Percentiles rank a stretch among this genome's conserved stretches.
phyloP scores from a whole-genome alignment of 2,329 filamentous ascomycete species.

The Emydomyces testavorans region DNA sequence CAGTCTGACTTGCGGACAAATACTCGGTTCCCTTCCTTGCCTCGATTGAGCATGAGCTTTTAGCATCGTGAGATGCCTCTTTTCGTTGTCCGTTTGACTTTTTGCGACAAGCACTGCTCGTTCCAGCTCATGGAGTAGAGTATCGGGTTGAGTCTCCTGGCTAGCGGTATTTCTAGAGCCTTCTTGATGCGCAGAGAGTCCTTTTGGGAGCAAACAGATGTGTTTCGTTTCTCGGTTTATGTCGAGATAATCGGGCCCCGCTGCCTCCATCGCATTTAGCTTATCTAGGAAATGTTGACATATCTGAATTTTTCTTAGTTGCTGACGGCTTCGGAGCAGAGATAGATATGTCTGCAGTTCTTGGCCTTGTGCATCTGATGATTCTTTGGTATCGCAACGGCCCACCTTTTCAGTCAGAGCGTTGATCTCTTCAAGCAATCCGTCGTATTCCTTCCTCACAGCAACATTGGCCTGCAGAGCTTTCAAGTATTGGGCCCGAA shows the following conservation, averaged over 20 bases:
- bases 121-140: slow-evolving; percentile 30
- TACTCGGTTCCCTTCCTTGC: neutral
- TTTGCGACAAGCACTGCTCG: slow-evolving; percentile 31
- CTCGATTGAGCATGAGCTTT: slow-evolving; percentile 2
- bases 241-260: slow-evolving; percentile 19
- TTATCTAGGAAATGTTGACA: slow-evolving; percentile 38
- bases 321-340: slow-evolving; percentile 37
- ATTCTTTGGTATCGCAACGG: slow-evolving; percentile 15
- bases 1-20: slow-evolving; percentile 10
- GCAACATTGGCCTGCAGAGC: slow-evolving; percentile 35
- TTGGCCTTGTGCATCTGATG: slow-evolving; percentile 18
- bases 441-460: slow-evolving; percentile 31
- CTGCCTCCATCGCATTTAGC: slow-evolving; percentile 24
- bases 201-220: slow-evolving; percentile 12
- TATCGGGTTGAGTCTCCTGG: slow-evolving; percentile 19
- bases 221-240: slow-evolving; percentile 14
- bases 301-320: slow-evolving; percentile 37
- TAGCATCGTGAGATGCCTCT: slow-evolving; percentile 24
- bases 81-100: slow-evolving; percentile 28
- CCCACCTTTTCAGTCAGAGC: slow-evolving; percentile 22
- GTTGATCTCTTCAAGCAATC: slow-evolving; percentile 25
- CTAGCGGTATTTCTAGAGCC: slow-evolving; percentile 10
- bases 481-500: slow-evolving; percentile 36
- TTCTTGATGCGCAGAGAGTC: neutral
- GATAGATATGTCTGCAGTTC: slow-evolving; percentile 33